phyloP scores from a whole-genome alignment of 2,329 filamentous ascomycete genomes.

The Elsinoe fawcettii region DNA sequence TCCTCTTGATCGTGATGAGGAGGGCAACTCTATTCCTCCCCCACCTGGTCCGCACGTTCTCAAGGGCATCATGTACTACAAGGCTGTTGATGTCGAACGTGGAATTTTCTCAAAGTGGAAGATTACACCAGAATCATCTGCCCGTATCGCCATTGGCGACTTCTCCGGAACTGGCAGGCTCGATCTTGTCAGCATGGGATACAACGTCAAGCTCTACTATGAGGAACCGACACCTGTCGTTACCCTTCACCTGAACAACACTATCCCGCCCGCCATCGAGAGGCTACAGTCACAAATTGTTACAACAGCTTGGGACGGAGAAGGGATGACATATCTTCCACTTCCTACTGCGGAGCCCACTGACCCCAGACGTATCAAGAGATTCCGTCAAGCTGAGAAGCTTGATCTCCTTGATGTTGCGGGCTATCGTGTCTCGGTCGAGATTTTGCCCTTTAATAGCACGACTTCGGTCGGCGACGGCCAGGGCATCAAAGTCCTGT shows the following conservation, averaged over 20 bases:
- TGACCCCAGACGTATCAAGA: constrained; percentile 8
- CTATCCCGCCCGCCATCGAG: constrained; percentile 5
- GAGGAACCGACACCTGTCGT: constrained; percentile 11
- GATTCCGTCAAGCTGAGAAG: constrained; percentile 12
- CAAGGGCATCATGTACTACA: constrained; percentile 13
- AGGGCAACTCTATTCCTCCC: constrained; percentile 9
- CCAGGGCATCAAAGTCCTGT: constrained; percentile 12
- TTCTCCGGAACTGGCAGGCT: constrained; percentile 10
- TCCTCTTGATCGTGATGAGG: constrained; percentile 1
- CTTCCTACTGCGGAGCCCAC: constrained; percentile 1
- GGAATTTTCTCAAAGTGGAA: constrained; percentile 9
- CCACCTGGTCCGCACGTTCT: constrained; percentile 6
- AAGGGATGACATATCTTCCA: constrained; percentile 12
- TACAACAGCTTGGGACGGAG: constrained; percentile 4
- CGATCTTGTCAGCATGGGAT: constrained; percentile 14
- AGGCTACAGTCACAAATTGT: background rate
- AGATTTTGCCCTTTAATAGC: constrained; percentile 10
- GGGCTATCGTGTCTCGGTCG: constrained; percentile 11
- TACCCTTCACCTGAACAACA: constrained; percentile 10
- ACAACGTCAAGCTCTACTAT: constrained; percentile 14
- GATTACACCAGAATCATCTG: constrained; percentile 5
- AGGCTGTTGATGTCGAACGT: constrained; percentile 9
- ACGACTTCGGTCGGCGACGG: background rate
- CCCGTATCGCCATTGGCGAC: constrained; percentile 13
- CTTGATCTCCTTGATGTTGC: constrained; percentile 6